A percentile compares a stretch with the other conserved stretches of the same genome.
Conservation (phyloP, 257 asterid species). For the Avicennia marina region DNA sequence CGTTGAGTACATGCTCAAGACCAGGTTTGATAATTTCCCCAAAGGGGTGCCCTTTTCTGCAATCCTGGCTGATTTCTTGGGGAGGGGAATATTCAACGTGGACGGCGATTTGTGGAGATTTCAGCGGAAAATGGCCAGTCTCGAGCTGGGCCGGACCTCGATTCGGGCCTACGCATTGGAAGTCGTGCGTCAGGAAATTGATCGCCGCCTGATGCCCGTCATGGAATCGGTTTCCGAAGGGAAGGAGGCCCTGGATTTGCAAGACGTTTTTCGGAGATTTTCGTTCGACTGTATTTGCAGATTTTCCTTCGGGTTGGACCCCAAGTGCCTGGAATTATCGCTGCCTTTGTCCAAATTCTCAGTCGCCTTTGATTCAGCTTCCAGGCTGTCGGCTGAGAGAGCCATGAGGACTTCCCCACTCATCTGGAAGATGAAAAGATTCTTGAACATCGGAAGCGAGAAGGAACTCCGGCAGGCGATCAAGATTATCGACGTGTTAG, state of each 20-base stretch:
- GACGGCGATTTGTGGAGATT: conserved; percentile 58
- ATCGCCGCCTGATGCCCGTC: conserved; percentile 25
- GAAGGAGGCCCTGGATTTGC: conserved; percentile 26
- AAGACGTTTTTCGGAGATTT: conserved; percentile 35
- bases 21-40: conserved; percentile 54
- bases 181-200: conserved; percentile 30
- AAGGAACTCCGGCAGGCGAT: conserved; percentile 23
- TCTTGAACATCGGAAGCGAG: conserved; percentile 38
- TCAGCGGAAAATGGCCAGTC: conserved; percentile 53
- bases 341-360: conserved; percentile 33
- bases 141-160: conserved; percentile 40
- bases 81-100: conserved; percentile 67
- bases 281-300: conserved; percentile 33
- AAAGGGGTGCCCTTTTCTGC: conserved; percentile 59
- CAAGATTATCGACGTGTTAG: conserved; percentile 20
- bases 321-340: conserved; percentile 22
- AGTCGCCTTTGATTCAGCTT: conserved; percentile 36
- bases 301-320: conserved; percentile 44
- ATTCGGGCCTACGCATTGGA: conserved; percentile 30
- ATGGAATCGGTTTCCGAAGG: conserved; percentile 5
- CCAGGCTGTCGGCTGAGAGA: conserved; percentile 40
- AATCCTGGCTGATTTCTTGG: conserved; percentile 63
- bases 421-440: conserved; percentile 34
- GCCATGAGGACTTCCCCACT: conserved; percentile 31
- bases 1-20: conserved; percentile 65